Base-by-base conservation (phyloP, 2,329 filamentous ascomycete species). In the Aspergillus piperis region DNA sequence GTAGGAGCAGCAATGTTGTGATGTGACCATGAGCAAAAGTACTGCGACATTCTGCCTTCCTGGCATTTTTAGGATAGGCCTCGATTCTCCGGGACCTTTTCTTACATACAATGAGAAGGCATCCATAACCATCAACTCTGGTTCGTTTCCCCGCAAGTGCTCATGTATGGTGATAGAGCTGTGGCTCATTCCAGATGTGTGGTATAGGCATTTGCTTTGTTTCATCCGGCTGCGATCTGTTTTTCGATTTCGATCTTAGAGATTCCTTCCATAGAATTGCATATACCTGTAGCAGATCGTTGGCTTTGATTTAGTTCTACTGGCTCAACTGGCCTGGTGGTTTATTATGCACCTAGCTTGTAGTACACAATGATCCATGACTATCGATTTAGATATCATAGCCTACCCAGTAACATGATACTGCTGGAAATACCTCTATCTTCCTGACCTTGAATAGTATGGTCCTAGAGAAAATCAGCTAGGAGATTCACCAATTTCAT, bases 1-100 rank as follows among this genome's bases (percentile, higher is more conserved):
- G 44, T 48, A 30, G 57, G 56, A 64, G 59, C 55, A 54, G 66
- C 60, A 44, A 64, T 59, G 54, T 44, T 67, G 52, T 69, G 66
- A 75, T 68, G 72, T 68, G 73, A 75, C 67, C 69, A 74, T 67
- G 72, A 70, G 64, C 64, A 62, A 67, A 65, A 68, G 60, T 58
- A 57, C 62, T 63, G 55, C 54, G 50, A 61, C 59, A 51, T 44
- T 59, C 64, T 48, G 60, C 62, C 58, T 60, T 63, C 44, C 53
- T 42, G 62, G 59, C 58, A 62, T 62, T 60, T 61, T 60, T 60
- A 59, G 54, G 63, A 58, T 66, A 60, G 55, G 49, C 23, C 38
- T 53, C 32, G 41, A 63, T 19, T 49, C 53, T 25, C 44, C n/a
- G 27, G 55, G 56, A 39, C 48, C 49, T 48, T 56, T 49, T 38